Base-by-base conservation (phyloP, 2,329 filamentous ascomycete species). In the Trichoderma afroharzianum region DNA sequence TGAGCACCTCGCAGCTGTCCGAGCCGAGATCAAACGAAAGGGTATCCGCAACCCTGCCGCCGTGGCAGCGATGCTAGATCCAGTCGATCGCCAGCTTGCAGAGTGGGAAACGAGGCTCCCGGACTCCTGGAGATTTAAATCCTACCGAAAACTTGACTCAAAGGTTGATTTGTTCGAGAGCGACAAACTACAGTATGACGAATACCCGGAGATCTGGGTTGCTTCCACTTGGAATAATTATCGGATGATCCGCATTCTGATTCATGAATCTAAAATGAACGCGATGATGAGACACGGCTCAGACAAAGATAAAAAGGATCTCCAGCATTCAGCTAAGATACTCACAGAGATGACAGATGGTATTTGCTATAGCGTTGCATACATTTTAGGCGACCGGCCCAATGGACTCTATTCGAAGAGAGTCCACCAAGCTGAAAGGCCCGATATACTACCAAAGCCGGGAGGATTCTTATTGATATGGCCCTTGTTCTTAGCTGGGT, bases 311-410 rank as follows among this genome's bases (percentile, higher is more conserved):
- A 53, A 11, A 21, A 53, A 14, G 1, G n/a, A 53, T 6, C 47
- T 53, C 47, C 58, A 76, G 11, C 71, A 63, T 6, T 76, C 74
- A 1, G 71, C 57, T 0, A 71, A 67, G 8, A 61, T 72, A 1
- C 47, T 76, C 0, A 28, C 30, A 0, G 36, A 55, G 0, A 74
- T 76, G 74, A 71, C 73, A 11, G 66, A 76, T 3, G 72, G 68
- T 0, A 59, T 76, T n/a, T 76, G 72, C 3, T 71, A 76, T 6
- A 76, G 75, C 21, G 72, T 53, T 6, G 50, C 74, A 8, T 76
- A 76, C 9, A 71, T 73, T 70, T 47, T 76, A 18, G 75, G 75
- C 0, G 67, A 74, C 24, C 62, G 53, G 39, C 28, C 21, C 36
- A 39, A 8, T 7, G 32, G 67, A 24, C 67, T n/a, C 21, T 50